Evolutionary conservation across 176 grass and related monocot species (phyloP), one percentile per base, ranked within the genome.

Genomic region (Oryza glaberrima): DNA sequence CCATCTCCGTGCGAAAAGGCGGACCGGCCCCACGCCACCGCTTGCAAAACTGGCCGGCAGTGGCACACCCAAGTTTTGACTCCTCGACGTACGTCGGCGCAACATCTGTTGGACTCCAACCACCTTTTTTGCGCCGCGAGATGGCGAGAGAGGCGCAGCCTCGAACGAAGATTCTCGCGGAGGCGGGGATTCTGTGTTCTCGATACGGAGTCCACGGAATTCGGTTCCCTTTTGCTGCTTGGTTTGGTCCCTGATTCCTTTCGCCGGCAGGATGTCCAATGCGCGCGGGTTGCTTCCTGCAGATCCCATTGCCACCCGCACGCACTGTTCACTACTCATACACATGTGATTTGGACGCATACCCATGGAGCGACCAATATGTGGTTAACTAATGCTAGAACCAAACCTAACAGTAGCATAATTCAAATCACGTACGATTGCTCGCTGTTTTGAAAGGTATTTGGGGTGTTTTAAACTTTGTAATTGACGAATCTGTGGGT

Each of bases 31-130:
- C 69, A 5, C 35, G 80, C 36, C 69, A 11, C 81, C 41, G 52
- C 13, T 34, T 83, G 38, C 16, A 26, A 26, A 3, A 4, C 35
- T 47, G 34, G 48, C 2, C 5, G 70, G 46, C 56, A 8, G 19
- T 11, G 71, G 72, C 71, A 84, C 82, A 68, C 82, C 22, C 63
- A 65, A 84, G 45, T 84, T 84, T 76, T 84, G 82, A 84, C 82
- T 0, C 5, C 2, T 1, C 15, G 70, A 47, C 15, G 35, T 40
- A 1, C 43, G 9, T 47, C 58, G 20, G 58, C 58, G n/a, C 54
- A 71, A 46, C 67, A 19, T 23, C 81, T 1, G 12, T 67, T 52
- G 74, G 26, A 66, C 51, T 23, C 2, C 34, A 35, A 40, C 17
- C 54, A 58, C 19, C 5, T n/a, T 15, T 54, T 58, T 63, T n/a